Percentiles rank a stretch among this genome's conserved stretches.
These are phyloP conservation scores for Paecilomyces sp. DNA, from an alignment of 2,329 filamentous ascomycete species.

Conservation along the genomic window DNA sequence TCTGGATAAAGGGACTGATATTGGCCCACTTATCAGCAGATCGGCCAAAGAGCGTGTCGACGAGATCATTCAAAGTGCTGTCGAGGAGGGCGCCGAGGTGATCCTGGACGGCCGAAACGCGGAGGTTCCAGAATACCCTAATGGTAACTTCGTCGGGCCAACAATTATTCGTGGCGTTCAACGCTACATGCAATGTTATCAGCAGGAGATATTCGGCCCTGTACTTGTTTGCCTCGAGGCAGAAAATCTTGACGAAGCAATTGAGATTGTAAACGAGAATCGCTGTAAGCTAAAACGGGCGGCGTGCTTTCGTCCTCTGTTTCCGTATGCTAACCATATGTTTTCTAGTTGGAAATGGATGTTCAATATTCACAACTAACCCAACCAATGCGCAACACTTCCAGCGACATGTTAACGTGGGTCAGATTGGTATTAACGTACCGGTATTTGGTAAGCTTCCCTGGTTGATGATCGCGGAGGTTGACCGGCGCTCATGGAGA, in stretches of 20 bases:
- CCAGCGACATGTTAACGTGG: slow-evolving; percentile 22
- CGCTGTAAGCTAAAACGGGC: neutral
- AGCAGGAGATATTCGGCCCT: slow-evolving; percentile 60
- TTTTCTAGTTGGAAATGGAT: slow-evolving; percentile 27
- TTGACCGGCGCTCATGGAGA: neutral
- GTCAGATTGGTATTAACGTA: slow-evolving; percentile 23
- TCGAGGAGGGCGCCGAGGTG: slow-evolving; percentile 4
- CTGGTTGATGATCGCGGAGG: neutral
- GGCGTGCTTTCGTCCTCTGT: neutral
- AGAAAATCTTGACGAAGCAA: slow-evolving; percentile 54
- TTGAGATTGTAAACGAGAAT: slow-evolving; percentile 26
- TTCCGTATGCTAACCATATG: neutral
- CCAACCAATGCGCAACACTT: slow-evolving; percentile 23
- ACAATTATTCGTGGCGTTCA: slow-evolving; percentile 61
- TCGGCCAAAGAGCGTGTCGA: slow-evolving; percentile 3
- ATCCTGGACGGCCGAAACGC: slow-evolving; percentile 3
- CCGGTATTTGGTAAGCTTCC: slow-evolving; percentile 16
- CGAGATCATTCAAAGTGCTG: slow-evolving; percentile 5
- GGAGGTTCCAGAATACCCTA: slow-evolving; percentile 2
- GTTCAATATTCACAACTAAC: slow-evolving; percentile 27
- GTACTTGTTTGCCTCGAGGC: slow-evolving; percentile 58
- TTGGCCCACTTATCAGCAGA: neutral
- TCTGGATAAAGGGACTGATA: slow-evolving; percentile 45
- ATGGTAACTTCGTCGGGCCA: slow-evolving; percentile 40
- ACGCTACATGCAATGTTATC: slow-evolving; percentile 60